Conservation (phyloP, 2,329 filamentous ascomycete genomes). For the Colletotrichum falcatum region DNA sequence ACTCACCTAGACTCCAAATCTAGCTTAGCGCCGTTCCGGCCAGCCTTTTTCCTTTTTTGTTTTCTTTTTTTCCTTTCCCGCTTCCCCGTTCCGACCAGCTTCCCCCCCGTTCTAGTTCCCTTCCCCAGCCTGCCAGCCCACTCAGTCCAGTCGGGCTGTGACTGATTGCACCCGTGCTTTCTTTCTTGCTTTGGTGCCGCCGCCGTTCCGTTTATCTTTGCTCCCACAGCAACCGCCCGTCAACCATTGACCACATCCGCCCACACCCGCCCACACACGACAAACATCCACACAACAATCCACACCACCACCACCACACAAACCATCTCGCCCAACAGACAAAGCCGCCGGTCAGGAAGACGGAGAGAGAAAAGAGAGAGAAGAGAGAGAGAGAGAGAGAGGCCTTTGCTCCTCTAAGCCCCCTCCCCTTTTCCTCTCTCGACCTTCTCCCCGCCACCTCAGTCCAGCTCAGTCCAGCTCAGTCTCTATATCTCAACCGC, state of each 20-base stretch:
- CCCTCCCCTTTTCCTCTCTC: no score
- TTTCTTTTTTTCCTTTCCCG: constrained; percentile 8
- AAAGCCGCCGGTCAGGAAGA: constrained; percentile 30
- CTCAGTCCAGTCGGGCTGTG: background rate
- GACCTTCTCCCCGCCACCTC: constrained; percentile 9
- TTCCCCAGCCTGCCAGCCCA: background rate
- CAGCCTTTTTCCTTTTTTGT: constrained; percentile 30
- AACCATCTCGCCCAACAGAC: constrained; percentile 13
- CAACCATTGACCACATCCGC: constrained; percentile 31
- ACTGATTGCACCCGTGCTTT: constrained; percentile 12
- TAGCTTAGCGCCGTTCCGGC: constrained; percentile 8
- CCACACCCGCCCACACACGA: background rate
- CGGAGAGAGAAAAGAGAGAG: background rate
- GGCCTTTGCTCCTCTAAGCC: constrained; percentile 32
- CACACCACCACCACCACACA: background rate
- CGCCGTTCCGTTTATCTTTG: constrained; percentile 32
- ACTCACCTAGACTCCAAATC: background rate
- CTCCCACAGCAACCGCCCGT: constrained; percentile 41
- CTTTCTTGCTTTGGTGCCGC: background rate
- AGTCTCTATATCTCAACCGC: constrained; percentile 10
- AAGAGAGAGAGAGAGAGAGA: constrained; percentile 12
- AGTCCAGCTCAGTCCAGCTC: no score
- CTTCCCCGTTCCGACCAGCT: background rate
- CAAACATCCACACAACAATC: background rate
- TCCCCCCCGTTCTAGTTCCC: background rate